Conservation (phyloP, 768 basidiomycete genomes). For the Pisolithus sp. region DNA sequence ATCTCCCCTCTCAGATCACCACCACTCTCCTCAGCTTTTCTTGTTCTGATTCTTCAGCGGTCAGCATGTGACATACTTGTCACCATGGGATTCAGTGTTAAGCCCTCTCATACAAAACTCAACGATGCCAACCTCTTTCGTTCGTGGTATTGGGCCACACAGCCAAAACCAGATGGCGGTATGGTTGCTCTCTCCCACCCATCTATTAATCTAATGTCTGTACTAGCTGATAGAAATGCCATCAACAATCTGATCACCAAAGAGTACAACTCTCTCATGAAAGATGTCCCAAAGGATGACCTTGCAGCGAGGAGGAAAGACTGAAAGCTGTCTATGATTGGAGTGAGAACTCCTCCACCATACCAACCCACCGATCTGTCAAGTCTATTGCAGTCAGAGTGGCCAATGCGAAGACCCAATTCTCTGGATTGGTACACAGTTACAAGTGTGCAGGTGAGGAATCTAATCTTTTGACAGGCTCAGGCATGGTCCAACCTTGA, state of each 20-base stretch:
- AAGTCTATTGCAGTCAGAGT: no score
- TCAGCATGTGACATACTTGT: not conserved
- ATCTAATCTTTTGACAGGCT: not conserved
- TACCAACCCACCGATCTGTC: not conserved
- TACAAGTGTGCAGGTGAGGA: not conserved
- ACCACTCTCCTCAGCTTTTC: no score
- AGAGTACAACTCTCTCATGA: not conserved
- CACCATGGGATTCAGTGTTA: not conserved
- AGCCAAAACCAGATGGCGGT: not conserved
- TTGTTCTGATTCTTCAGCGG: no score
- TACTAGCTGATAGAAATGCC: not conserved
- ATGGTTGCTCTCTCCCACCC: not conserved
- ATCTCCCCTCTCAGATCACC: no score
- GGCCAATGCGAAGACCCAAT: no score
- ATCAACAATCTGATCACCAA: not conserved
- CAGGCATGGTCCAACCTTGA: not conserved
- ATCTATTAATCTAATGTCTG: not conserved
- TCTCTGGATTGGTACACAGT: not conserved
- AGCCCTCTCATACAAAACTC: not conserved
- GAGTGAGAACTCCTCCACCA: not conserved
- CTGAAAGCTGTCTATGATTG: not conserved
- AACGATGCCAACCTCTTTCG: not conserved
- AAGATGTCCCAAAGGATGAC: not conserved
- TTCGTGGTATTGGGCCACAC: not conserved
- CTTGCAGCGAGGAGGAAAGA: not conserved